Evolutionary conservation across 2,329 filamentous ascomycete genomes (phyloP).

Genomic region (Talaromyces sp.): DNA sequence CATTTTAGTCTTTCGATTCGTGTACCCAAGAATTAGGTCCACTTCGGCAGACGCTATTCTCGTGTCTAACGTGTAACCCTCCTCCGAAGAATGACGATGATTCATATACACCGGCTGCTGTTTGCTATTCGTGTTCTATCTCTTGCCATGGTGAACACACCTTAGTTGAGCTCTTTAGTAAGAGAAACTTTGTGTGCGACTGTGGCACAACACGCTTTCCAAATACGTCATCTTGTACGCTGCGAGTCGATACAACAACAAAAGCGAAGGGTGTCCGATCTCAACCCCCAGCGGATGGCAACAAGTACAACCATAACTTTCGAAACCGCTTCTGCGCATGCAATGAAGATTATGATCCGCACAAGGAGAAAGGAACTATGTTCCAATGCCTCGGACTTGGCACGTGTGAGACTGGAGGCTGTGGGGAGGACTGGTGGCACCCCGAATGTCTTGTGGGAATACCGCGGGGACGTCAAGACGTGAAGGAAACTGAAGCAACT

Average conservation of each 20-base stretch:
- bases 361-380: constrained; percentile 93
- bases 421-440: constrained; percentile 97
- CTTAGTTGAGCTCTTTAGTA: constrained; percentile 92
- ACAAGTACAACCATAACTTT: constrained; percentile 96
- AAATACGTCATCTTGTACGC: constrained; percentile 65
- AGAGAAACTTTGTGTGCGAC: constrained; percentile 93
- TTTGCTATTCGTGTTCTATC: constrained; percentile 96
- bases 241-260: constrained; percentile 69
- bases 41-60: constrained; percentile 82
- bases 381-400: constrained; percentile 91
- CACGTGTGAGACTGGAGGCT: constrained; percentile 74
- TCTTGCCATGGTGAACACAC: constrained; percentile 94
- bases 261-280: constrained; percentile 76
- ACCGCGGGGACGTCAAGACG: constrained; percentile 61
- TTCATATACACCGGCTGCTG: constrained; percentile 68
- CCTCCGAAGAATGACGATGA: constrained; percentile 61
- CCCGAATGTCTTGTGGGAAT: constrained; percentile 85
- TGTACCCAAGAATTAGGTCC: constrained; percentile 89
- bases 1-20: constrained; percentile 74
- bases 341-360: constrained; percentile 78
- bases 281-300: constrained; percentile 64
- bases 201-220: constrained; percentile 83
- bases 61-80: constrained; percentile 90
- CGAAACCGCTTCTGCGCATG: constrained; percentile 89
- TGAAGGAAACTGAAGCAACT: constrained; percentile 7